Conservation (phyloP, 352 stramenopile genomes). For the Plasmopara viticola region DNA sequence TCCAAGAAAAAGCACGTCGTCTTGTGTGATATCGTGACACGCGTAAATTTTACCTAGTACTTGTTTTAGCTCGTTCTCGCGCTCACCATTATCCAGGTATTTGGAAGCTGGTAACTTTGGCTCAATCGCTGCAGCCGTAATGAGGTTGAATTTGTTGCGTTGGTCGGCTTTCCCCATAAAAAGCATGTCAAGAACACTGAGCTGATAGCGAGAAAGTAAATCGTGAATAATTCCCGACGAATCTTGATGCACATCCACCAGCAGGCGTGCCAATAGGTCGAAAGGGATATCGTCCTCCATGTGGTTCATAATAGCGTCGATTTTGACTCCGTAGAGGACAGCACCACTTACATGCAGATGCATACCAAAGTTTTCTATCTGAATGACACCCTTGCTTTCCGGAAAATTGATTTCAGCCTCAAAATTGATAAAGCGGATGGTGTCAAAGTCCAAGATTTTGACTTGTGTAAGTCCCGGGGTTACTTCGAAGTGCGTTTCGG, state of each 20-base stretch:
- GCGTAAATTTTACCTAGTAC: constrained; percentile 93
- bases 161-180: constrained; percentile 92
- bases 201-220: constrained; percentile 93
- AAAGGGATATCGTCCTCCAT: constrained; percentile 95
- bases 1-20: constrained; percentile 95
- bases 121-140: constrained; percentile 94
- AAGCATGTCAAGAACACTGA: constrained; percentile 92
- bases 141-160: constrained; percentile 96
- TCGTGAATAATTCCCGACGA: constrained; percentile 93
- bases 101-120: constrained; percentile 94
- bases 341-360: constrained; percentile 70
- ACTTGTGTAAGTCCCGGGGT: constrained; percentile 92
- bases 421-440: constrained; percentile 97
- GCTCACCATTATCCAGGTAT: constrained; percentile 96
- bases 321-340: constrained; percentile 74
- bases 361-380: constrained; percentile 96
- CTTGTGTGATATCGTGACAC: constrained; percentile 94
- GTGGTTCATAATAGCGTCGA: constrained; percentile 97
- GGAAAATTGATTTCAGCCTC: constrained; percentile 97
- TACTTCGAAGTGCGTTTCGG: constrained; percentile 82
- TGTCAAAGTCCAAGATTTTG: constrained; percentile 96
- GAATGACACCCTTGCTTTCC: constrained; percentile 90
- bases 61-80: constrained; percentile 97
- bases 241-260: constrained; percentile 96
- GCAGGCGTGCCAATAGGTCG: constrained; percentile 91